Conservation (phyloP, 441 rosid genomes). For the Gossypium aridum region DNA sequence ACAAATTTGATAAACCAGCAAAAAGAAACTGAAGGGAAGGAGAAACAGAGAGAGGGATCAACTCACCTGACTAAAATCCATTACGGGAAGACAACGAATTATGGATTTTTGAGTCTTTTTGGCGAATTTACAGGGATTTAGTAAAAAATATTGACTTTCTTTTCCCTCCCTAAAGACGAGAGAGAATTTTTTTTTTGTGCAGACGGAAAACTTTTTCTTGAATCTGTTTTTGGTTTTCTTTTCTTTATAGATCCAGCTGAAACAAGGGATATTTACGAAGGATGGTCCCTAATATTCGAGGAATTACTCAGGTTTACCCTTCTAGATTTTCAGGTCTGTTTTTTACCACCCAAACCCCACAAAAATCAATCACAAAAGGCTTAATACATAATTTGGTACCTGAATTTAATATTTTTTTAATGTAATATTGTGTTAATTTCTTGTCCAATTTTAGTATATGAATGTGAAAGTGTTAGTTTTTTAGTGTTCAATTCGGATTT, state of each 20-base stretch:
- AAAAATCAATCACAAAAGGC: too few relatives aligned
- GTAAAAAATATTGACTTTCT: background rate
- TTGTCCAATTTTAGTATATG: too few relatives aligned
- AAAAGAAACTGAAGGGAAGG: background rate
- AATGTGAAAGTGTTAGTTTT: too few relatives aligned
- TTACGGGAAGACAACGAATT: background rate
- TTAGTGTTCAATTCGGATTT: too few relatives aligned
- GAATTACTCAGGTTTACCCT: background rate
- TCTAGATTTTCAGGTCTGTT: background rate
- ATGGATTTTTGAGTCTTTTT: background rate
- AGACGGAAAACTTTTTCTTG: background rate
- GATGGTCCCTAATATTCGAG: background rate
- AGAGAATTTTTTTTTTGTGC: background rate
- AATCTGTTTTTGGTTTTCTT: background rate
- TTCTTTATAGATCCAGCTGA: background rate
- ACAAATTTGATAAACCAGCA: background rate
- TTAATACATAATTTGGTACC: too few relatives aligned
- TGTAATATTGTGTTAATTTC: too few relatives aligned
- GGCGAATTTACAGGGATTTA: background rate
- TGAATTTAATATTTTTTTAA: too few relatives aligned
- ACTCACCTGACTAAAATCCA: slow-evolving; percentile 39
- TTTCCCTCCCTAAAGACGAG: background rate
- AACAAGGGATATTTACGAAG: background rate
- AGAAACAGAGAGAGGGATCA: slow-evolving; percentile 3
- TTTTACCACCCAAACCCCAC: background rate